Percentiles rank a stretch among this genome's conserved stretches.
These are phyloP conservation scores for Fusarium ramigenum DNA, from an alignment of 2,329 filamentous ascomycete genomes.

Conservation along the genomic window DNA sequence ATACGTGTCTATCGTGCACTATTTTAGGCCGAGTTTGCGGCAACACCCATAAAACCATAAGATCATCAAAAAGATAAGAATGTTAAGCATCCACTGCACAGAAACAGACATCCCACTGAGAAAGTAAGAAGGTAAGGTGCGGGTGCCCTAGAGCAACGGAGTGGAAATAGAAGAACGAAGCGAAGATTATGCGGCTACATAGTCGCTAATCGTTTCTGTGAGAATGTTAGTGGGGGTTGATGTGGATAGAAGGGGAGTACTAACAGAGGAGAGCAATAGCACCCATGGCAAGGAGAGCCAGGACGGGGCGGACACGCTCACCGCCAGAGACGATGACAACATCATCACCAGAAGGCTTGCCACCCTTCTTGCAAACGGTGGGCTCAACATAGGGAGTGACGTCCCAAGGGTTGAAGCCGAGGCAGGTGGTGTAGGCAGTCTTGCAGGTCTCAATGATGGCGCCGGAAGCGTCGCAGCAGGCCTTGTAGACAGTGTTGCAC, in stretches of 20 bases:
- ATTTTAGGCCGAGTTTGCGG: constrained; percentile 10
- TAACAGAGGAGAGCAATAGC: constrained; percentile 30
- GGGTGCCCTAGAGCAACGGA: constrained; percentile 11
- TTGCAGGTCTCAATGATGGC: constrained; percentile 24
- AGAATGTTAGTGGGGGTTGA: not conserved
- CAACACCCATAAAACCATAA: constrained; percentile 31
- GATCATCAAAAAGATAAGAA: constrained; percentile 20
- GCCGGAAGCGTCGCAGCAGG: constrained; percentile 24
- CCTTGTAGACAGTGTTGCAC: constrained; percentile 27
- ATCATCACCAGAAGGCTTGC: constrained; percentile 11
- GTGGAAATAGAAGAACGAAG: constrained; percentile 17
- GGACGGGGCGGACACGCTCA: constrained; percentile 24
- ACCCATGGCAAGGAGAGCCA: constrained; percentile 27
- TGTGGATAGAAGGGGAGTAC: not conserved
- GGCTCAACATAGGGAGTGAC: constrained; percentile 22
- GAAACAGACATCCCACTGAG: constrained; percentile 20
- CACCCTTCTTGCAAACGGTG: constrained; percentile 27
- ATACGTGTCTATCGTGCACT: constrained; percentile 29
- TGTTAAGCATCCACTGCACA: constrained; percentile 12
- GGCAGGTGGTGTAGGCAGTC: constrained; percentile 22
- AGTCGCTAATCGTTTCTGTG: constrained; percentile 13
- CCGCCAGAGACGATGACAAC: constrained; percentile 27
- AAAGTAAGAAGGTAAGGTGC: constrained; percentile 15
- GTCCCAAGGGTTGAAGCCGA: constrained; percentile 28
- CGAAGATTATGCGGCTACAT: not conserved